phyloP scores from a whole-genome alignment of 1,284 basidiomycete species.

The Ustilago tritici region DNA sequence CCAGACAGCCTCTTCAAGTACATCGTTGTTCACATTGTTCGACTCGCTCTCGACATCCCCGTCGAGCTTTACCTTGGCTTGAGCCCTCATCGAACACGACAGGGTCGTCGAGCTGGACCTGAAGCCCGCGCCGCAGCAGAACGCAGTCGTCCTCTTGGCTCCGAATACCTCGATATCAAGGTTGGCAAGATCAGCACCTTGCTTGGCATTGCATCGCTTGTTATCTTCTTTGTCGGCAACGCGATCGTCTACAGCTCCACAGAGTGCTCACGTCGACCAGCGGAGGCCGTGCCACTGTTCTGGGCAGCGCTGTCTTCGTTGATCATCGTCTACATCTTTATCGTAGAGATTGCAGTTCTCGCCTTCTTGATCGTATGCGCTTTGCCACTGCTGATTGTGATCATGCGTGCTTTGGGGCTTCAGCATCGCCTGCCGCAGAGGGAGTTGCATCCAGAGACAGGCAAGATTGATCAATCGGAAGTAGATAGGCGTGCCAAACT shows the following conservation, averaged over 20 bases:
- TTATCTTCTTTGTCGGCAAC: constrained; percentile 63
- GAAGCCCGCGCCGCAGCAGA: constrained; percentile 50
- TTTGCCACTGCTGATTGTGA: constrained; percentile 52
- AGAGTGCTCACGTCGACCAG: constrained; percentile 54
- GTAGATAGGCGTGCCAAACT: constrained; percentile 55
- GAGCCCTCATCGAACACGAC: constrained; percentile 53
- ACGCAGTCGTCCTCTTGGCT: constrained; percentile 49
- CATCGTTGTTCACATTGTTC: constrained; percentile 52
- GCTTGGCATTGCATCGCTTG: constrained; percentile 49
- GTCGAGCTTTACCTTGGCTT: constrained; percentile 60
- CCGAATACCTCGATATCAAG: constrained; percentile 48
- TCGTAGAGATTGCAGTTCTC: constrained; percentile 57
- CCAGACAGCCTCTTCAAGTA: constrained; percentile 60
- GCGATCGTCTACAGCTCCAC: constrained; percentile 56
- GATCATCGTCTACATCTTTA: constrained; percentile 55
- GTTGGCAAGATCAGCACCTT: constrained; percentile 48
- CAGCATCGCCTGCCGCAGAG: constrained; percentile 39
- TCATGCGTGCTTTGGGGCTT: constrained; percentile 56
- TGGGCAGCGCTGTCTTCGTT: constrained; percentile 53
- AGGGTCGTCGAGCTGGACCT: constrained; percentile 43
- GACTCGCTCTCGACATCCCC: constrained; percentile 50
- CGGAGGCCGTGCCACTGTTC: constrained; percentile 55
- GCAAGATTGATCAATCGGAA: constrained; percentile 52
- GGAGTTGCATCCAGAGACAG: constrained; percentile 52
- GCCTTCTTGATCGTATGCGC: constrained; percentile 57